Evolutionary conservation across 2,329 filamentous ascomycete species (phyloP), one percentile per base, ranked within the genome.

Genomic region (Bertia moriformis): DNA sequence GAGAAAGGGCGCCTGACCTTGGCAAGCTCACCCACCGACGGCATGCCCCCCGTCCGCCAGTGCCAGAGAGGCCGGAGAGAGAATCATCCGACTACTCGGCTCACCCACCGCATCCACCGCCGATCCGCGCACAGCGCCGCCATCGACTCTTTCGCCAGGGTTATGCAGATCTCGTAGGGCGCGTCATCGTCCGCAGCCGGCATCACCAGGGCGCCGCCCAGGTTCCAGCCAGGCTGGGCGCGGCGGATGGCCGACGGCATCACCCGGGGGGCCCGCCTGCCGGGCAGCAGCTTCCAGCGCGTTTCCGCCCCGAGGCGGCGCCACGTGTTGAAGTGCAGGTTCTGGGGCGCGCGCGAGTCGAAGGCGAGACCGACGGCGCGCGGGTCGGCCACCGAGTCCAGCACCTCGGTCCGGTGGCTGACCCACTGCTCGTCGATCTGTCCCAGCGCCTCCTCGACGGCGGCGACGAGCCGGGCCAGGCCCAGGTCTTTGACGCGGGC

Each of bases 261-360:
- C 13, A 18, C 18, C 7, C 24, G 18, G 13, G 13, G 13, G 7
- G n/a, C 32, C 32, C 7, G 10, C 32, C 14, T 14, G 22, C 22
- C n/a, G 22, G 7, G 7, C 7, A 27, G 7, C 22, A 27, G 22
- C 22, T 27, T 7, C 50, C 62, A 66, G 43, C 51, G 45, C 4
- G 57, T 53, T 42, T 65, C 60, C 17, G 56, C 59, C 1, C 62
- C 63, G 44, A 66, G 59, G 41, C 57, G 53, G 4, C 60, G 51
- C 63, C 63, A 66, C 3, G 61, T 64, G 44, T 66, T 66, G 51
- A 66, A 61, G 10, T 56, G 55, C 29, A 66, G 51, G 30, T 56
- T 51, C 38, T 56, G 51, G 2, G 59, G 55, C 36, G 57, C 53
- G n/a, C 59, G 51, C 18, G 61, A 59, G 41, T 63, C 60, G 40